A percentile compares a stretch with the other conserved stretches of the same genome.
phyloP scores from a whole-genome alignment of 345 rosid species.

The Camelina neglecta region DNA sequence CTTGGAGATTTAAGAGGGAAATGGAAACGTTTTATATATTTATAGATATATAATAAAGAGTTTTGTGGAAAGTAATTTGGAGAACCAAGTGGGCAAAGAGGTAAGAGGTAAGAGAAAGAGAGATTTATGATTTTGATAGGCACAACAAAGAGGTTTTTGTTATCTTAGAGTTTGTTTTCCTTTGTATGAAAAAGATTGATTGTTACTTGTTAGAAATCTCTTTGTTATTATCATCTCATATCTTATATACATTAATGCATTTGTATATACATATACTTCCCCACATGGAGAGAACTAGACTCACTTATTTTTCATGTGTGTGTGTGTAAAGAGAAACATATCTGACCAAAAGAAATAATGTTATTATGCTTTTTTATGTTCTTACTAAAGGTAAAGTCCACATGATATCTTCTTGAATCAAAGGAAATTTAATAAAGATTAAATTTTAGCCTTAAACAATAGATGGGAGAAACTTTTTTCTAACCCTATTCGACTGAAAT shows the following conservation, averaged over 20 bases:
- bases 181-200: slow-evolving; percentile 18
- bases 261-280: not conserved
- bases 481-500: not conserved
- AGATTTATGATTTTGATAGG: slow-evolving; percentile 28
- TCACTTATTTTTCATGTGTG: slow-evolving; percentile 12
- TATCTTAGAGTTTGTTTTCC: slow-evolving; percentile 23
- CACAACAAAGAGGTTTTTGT: slow-evolving; percentile 33
- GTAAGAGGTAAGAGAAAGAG: not conserved
- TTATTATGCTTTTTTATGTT: not conserved
- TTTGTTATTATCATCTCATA: not conserved
- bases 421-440: not conserved
- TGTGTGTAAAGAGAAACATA: slow-evolving; percentile 26
- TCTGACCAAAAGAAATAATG: slow-evolving; percentile 6
- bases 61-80: slow-evolving; percentile 12
- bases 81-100: slow-evolving; percentile 43
- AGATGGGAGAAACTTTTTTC: not conserved
- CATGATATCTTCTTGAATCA: not conserved
- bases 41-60: slow-evolving; percentile 3
- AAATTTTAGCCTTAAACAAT: not conserved
- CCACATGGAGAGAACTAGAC: slow-evolving; percentile 7
- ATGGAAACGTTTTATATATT: slow-evolving; percentile 11
- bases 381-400: slow-evolving; percentile 11
- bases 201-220: slow-evolving; percentile 3
- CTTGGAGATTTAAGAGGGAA: slow-evolving; percentile 27
- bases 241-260: not conserved